Percentiles rank a stretch among this genome's conserved stretches.
phyloP scores from a whole-genome alignment of 2,329 filamentous ascomycete genomes.

The Teratosphaeria zuluensis region DNA sequence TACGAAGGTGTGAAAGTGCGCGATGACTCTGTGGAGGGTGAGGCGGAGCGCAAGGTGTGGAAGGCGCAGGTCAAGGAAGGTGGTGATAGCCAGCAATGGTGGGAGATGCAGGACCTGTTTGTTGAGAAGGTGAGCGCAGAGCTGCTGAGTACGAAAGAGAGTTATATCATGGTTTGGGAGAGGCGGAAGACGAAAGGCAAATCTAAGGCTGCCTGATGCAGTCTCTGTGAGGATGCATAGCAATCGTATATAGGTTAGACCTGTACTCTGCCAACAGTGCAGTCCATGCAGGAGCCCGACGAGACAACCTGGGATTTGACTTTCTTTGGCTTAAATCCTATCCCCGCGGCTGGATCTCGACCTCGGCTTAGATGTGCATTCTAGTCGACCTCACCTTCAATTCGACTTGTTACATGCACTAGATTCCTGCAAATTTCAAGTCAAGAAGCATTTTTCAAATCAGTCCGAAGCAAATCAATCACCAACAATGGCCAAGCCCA shows the following conservation, averaged over 20 bases:
- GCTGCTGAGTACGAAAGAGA: constrained; percentile 83
- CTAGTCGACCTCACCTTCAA: background rate
- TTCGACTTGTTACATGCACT: background rate
- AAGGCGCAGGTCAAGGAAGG: constrained; percentile 73
- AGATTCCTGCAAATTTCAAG: background rate
- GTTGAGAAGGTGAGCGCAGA: constrained; percentile 85
- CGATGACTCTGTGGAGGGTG: constrained; percentile 78
- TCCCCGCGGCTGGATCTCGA: background rate
- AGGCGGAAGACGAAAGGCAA: constrained; percentile 44
- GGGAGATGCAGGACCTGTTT: constrained; percentile 86
- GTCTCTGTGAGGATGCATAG: too few relatives aligned
- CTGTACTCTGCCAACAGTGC: background rate
- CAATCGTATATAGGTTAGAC: too few relatives aligned
- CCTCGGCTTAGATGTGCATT: background rate
- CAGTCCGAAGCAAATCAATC: background rate
- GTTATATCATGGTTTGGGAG: constrained; percentile 96
- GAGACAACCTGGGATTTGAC: too few relatives aligned
- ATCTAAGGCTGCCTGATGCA: background rate
- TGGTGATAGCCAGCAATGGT: constrained; percentile 67
- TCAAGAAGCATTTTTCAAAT: background rate
- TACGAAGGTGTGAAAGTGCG: constrained; percentile 69
- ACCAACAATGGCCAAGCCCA: constrained; percentile 34
- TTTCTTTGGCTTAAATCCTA: background rate
- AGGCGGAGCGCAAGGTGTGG: constrained; percentile 88
- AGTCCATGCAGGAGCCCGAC: background rate